Evolutionary conservation across 2,329 filamentous ascomycete genomes (phyloP).

Genomic region (Sporothrix phasma): DNA sequence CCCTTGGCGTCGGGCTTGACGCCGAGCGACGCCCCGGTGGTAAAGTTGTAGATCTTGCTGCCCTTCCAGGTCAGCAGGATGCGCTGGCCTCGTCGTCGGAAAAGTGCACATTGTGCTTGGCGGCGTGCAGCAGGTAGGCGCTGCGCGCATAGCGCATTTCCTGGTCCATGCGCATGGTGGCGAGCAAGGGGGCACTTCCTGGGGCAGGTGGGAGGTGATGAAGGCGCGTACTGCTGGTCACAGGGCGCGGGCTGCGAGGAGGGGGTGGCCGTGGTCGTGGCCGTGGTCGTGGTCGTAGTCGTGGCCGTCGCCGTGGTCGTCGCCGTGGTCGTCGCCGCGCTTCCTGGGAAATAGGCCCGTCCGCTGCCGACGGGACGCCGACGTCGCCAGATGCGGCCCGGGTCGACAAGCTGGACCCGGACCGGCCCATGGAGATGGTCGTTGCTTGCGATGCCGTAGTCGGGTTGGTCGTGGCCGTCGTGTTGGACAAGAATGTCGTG

Average conservation of each 20-base stretch:
- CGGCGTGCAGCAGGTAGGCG: slow-evolving; percentile 59
- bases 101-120: slow-evolving; percentile 33
- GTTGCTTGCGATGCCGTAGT: background rate
- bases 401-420: background rate
- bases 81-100: slow-evolving; percentile 39
- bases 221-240: slow-evolving; percentile 37
- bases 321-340: background rate
- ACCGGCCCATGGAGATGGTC: background rate
- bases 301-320: too few relatives aligned
- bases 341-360: too few relatives aligned
- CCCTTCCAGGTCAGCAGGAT: slow-evolving; percentile 76
- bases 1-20: slow-evolving; percentile 40
- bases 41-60: slow-evolving; percentile 62
- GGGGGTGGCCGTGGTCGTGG: background rate
- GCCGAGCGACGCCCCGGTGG: slow-evolving; percentile 59
- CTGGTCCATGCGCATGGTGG: slow-evolving; percentile 58
- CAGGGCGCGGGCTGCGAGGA: background rate
- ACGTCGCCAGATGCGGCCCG: background rate
- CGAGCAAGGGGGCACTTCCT: slow-evolving; percentile 35
- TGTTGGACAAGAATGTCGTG: background rate
- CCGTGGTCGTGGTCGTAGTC: too few relatives aligned
- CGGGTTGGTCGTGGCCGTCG: background rate
- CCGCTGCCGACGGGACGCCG: too few relatives aligned
- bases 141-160: slow-evolving; percentile 55
- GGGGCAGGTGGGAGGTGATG: slow-evolving; percentile 53